Conservation (phyloP, 2,329 filamentous ascomycete species). For the Verticillium longisporum region DNA sequence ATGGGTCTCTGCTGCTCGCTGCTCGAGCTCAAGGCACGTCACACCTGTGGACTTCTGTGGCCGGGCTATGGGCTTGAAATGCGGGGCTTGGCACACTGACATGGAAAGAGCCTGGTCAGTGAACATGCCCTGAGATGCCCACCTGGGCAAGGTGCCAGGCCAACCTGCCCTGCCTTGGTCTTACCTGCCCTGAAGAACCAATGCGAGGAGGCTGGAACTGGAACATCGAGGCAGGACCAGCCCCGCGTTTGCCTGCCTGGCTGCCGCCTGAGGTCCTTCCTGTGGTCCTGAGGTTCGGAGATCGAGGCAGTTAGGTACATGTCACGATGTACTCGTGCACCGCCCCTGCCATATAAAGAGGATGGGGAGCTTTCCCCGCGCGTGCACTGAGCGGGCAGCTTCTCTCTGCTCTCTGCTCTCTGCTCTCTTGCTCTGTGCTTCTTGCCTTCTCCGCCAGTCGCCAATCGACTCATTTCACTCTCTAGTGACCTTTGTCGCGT, state of each 20-base stretch:
- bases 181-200: too few species aligned
- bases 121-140: too few species aligned
- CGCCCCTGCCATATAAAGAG: not conserved
- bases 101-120: not conserved
- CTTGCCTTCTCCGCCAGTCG: not conserved
- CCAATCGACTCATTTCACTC: not conserved
- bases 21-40: not conserved
- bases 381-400: not conserved
- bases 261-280: too few species aligned
- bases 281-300: too few species aligned
- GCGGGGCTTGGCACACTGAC: not conserved
- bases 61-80: not conserved
- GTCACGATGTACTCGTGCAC: not conserved
- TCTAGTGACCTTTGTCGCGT: not conserved
- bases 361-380: not conserved
- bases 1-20: not conserved
- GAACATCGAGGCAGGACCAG: too few species aligned
- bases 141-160: too few species aligned
- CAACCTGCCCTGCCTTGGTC: too few species aligned
- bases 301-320: not conserved
- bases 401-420: not conserved
- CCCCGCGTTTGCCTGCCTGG: too few species aligned
- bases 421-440: not conserved
- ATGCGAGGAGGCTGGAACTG: too few species aligned
- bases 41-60: not conserved